phyloP scores from a whole-genome alignment of 2,329 filamentous ascomycete species.

The Tolypocladium endophyticum region DNA sequence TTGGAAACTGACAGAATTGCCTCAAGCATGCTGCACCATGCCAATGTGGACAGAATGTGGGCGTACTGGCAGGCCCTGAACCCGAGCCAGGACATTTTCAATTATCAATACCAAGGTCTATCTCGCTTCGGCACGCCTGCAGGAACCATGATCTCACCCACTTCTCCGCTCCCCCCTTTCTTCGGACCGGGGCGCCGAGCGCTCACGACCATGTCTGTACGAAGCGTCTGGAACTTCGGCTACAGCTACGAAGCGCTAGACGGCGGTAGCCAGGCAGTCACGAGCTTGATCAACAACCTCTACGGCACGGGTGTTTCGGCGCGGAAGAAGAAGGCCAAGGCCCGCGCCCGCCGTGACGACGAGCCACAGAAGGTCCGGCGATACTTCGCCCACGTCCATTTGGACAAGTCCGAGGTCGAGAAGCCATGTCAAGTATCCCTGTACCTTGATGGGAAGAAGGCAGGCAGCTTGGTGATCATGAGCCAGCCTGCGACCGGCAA shows the following conservation, averaged over 20 bases:
- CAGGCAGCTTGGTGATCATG: not conserved
- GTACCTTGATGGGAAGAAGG: not conserved
- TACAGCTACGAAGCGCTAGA: constrained; percentile 28
- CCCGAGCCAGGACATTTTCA: constrained; percentile 23
- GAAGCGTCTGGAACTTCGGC: constrained; percentile 21
- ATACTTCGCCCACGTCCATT: not conserved
- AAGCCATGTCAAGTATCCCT: not conserved
- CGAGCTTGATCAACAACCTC: constrained; percentile 19
- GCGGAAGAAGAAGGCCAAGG: too few species aligned
- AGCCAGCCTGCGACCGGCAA: not conserved
- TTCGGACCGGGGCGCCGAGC: constrained; percentile 21
- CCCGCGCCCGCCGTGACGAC: not conserved
- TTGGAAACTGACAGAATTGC: not conserved
- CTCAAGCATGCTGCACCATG: constrained; percentile 36
- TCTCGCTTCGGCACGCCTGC: constrained; percentile 28
- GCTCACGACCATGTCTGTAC: constrained; percentile 30
- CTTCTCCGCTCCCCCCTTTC: constrained; percentile 40
- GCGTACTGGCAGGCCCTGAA: constrained; percentile 38
- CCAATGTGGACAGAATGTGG: constrained; percentile 55
- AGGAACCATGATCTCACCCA: constrained; percentile 28
- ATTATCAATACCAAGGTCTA: constrained; percentile 19
- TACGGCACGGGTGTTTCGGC: constrained; percentile 9
- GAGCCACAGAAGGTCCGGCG: not conserved
- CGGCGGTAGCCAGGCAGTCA: constrained; percentile 14
- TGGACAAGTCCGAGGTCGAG: not conserved